These are phyloP conservation scores for Lachancea nothofagi DNA, from an alignment of 805 yeast species.

Conservation along the genomic window DNA sequence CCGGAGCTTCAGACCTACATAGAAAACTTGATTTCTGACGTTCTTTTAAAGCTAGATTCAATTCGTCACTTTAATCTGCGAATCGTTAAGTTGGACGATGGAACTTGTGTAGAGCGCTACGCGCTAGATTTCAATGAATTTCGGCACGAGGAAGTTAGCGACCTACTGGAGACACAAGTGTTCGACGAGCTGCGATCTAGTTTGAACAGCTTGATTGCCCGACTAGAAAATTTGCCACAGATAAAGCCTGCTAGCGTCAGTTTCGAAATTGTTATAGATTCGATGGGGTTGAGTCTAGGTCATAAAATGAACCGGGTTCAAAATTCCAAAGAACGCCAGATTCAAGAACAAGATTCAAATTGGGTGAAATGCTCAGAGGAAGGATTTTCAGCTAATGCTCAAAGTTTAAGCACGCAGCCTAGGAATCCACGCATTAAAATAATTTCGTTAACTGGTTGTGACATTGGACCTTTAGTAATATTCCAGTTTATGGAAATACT, in stretches of 20 bases:
- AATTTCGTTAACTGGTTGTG: slow-evolving; percentile 37
- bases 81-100: slow-evolving; percentile 18
- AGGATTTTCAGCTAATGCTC: slow-evolving; percentile 5
- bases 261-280: slow-evolving; percentile 27
- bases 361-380: slow-evolving; percentile 29
- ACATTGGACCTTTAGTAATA: slow-evolving; percentile 38
- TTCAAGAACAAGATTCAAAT: slow-evolving; percentile 28
- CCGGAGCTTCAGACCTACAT: slow-evolving; percentile 40
- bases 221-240: slow-evolving; percentile 21
- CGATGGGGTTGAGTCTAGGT: slow-evolving; percentile 26
- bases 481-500: slow-evolving; percentile 34
- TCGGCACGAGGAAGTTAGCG: slow-evolving; percentile 16
- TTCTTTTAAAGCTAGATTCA: slow-evolving; percentile 22
- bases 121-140: slow-evolving; percentile 32
- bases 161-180: slow-evolving; percentile 22
- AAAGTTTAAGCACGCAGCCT: not conserved
- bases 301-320: slow-evolving; percentile 13
- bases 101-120: slow-evolving; percentile 24
- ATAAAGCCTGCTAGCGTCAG: slow-evolving; percentile 26
- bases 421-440: slow-evolving; percentile 23
- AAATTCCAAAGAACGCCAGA: slow-evolving; percentile 11
- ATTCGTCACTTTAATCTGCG: slow-evolving; percentile 23
- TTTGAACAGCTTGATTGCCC: slow-evolving; percentile 24
- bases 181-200: slow-evolving; percentile 32
- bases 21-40: slow-evolving; percentile 29